Conservation (phyloP, 495 filamentous ascomycete species). For the Peziza echinospora region DNA sequence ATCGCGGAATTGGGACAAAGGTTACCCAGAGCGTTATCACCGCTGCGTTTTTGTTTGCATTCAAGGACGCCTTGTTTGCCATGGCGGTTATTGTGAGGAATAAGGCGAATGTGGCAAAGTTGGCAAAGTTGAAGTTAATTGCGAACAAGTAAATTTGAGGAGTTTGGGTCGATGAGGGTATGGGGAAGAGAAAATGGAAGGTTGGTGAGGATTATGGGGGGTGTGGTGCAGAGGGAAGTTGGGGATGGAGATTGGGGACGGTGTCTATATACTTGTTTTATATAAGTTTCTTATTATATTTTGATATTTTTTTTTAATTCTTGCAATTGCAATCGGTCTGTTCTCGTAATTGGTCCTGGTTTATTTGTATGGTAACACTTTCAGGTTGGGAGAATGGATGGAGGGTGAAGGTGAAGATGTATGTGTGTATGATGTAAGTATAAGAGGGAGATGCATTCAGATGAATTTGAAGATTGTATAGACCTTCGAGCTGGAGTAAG, state of each 20-base stretch:
- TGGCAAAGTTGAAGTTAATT: constrained; percentile 11
- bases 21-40: constrained; percentile 91
- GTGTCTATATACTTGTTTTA: too few relatives aligned
- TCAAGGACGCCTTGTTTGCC: constrained; percentile 75
- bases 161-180: not conserved
- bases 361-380: too few relatives aligned
- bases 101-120: constrained; percentile 25
- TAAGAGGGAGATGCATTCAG: too few relatives aligned
- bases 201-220: not conserved
- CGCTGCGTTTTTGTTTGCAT: constrained; percentile 88
- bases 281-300: too few relatives aligned
- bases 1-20: constrained; percentile 94
- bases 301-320: too few relatives aligned
- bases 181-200: not conserved
- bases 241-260: not conserved
- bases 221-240: not conserved
- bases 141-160: not conserved
- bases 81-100: constrained; percentile 32
- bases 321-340: too few relatives aligned
- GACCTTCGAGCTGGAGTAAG: too few relatives aligned
- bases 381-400: too few relatives aligned
- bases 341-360: too few relatives aligned
- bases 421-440: too few relatives aligned
- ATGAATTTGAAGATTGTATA: too few relatives aligned
- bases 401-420: too few relatives aligned